phyloP scores from a whole-genome alignment of 108 stramenopile genomes.

The Cyclotella distinguenda region DNA sequence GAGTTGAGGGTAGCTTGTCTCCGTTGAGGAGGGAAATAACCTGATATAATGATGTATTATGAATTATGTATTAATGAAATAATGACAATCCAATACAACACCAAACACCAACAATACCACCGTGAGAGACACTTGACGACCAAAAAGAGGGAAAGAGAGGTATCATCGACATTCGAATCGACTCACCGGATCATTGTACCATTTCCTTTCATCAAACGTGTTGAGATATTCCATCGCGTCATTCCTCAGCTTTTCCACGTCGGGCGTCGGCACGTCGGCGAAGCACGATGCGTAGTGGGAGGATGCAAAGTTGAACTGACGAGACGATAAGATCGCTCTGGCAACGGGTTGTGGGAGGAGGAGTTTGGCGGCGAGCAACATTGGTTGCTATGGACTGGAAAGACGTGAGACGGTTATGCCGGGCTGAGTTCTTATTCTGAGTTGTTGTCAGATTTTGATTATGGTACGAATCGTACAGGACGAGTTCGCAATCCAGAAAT shows the following conservation, averaged over 20 bases:
- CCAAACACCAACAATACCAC: neutral
- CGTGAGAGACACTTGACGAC: neutral
- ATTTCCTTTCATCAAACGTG: slow-evolving; percentile 54
- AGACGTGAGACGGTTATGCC: too few relatives aligned
- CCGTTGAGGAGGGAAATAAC: slow-evolving; percentile 59
- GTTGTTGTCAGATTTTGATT: too few relatives aligned
- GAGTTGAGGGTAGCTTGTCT: slow-evolving; percentile 36
- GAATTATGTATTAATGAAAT: neutral
- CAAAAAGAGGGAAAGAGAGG: neutral
- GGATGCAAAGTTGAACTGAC: slow-evolving; percentile 76
- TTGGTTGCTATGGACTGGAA: too few relatives aligned
- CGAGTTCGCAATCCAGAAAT: too few relatives aligned
- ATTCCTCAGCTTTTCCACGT: slow-evolving; percentile 47
- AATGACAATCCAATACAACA: neutral
- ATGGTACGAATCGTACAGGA: too few relatives aligned
- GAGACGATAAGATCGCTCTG: neutral
- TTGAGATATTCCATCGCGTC: slow-evolving; percentile 66
- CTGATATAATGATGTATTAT: slow-evolving; percentile 39
- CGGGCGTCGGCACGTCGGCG: slow-evolving; percentile 56
- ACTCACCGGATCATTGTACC: slow-evolving; percentile 78
- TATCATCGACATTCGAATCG: slow-evolving; percentile 2
- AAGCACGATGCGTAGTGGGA: slow-evolving; percentile 69
- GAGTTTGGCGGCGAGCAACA: neutral
- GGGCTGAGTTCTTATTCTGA: too few relatives aligned
- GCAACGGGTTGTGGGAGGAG: neutral